These are phyloP conservation scores for Ganoderma multipileum DNA, from an alignment of 1,284 basidiomycete genomes.

Conservation along the genomic window DNA sequence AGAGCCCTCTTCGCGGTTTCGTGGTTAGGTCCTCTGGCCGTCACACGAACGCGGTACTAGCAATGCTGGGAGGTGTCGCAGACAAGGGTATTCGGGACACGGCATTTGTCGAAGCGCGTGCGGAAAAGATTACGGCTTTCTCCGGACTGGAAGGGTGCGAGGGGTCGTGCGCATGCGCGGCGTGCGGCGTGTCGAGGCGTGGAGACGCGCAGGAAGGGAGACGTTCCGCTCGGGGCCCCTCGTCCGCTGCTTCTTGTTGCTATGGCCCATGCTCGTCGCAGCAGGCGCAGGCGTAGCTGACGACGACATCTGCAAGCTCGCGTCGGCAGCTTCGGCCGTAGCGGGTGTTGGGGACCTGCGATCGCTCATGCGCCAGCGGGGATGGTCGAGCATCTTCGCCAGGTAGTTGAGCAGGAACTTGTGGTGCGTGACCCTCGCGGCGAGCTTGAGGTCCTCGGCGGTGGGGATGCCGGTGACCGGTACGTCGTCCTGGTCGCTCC, in stretches of 20 bases:
- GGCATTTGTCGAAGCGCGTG: no score
- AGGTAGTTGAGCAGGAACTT: neutral
- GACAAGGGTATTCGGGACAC: no score
- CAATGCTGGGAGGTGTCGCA: no score
- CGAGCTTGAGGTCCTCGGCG: neutral
- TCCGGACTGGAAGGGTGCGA: neutral
- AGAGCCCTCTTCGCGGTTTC: no score
- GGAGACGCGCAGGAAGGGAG: neutral
- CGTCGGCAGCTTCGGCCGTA: neutral
- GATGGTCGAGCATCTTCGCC: constrained; percentile 1
- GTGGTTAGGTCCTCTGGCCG: no score
- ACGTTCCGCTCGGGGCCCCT: neutral
- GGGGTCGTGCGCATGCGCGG: neutral
- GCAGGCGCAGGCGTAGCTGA: neutral
- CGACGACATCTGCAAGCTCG: neutral
- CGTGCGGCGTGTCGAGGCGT: neutral
- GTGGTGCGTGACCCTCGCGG: neutral
- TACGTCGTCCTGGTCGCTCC: neutral
- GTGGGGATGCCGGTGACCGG: neutral
- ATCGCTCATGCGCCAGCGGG: neutral
- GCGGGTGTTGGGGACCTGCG: neutral
- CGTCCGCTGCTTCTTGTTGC: neutral
- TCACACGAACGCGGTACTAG: no score
- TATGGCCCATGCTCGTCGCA: neutral
- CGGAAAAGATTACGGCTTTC: neutral